Evolutionary conservation across 129 eudicot genomes (phyloP), one percentile per base, ranked within the genome.

Genomic region (Saposhnikovia divaricata): DNA sequence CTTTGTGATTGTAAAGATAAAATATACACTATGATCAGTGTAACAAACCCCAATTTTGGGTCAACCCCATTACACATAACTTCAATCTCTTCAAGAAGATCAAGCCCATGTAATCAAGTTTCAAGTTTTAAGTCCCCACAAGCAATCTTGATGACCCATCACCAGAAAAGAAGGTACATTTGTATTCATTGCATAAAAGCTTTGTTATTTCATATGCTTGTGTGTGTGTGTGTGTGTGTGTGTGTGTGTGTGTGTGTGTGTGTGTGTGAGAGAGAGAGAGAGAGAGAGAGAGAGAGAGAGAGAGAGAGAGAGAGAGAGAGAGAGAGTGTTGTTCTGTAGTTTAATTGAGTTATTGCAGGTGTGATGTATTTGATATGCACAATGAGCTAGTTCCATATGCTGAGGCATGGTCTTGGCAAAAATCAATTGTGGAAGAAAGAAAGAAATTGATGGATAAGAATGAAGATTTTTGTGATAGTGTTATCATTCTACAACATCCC

Each of bases 391-490:
- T 92, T 72, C 94, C 97, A 14, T 95, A 87, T 83, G 71, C 82
- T 18, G 86, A 92, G 79, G 91, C 97, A 57, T 92, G 96, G 99
- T 79, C 88, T 76, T 90, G 91, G 99, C 97, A 92, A 70, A 90
- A 88, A 82, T 84, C 88, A 19, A 84, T 92, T 61, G 91, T 95
- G 51, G 85, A 86, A 44, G 81, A 95, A 74, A 85, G 87, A 72
- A 95, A 88, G 50, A 51, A 71, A 13, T 83, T 85, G 83, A 86
- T 78, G 37, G 88, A 83, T 43, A 81, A 37, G 18, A 59, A 89
- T 75, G 85, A 90, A 74, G 98, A 96, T 73, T 83, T 73, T 72
- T 82, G 82, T 10, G 97, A 96, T 82, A 51, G 87, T 42, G 72
- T 92, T 71, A 84, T 96, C 78, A 79, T 90, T 28, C 79, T 96